Conservation (phyloP, 2,329 filamentous ascomycete species). For the Grosmannia huntii region DNA sequence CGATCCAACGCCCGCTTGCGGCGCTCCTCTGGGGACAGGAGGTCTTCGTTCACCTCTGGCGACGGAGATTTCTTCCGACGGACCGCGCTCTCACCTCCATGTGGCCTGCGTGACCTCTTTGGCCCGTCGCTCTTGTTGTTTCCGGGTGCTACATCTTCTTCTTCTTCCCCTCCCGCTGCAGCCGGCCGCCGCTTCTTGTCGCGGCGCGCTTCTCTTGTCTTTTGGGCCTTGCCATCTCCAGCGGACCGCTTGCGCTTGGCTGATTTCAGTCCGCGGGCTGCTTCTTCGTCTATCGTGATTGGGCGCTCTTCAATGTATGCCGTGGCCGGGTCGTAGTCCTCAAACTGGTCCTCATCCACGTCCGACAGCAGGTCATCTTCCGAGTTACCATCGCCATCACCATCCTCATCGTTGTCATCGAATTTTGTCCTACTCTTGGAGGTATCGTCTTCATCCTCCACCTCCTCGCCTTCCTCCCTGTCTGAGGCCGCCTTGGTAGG, state of each 20-base stretch:
- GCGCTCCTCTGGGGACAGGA: conserved; percentile 72
- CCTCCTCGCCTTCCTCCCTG: conserved; percentile 10
- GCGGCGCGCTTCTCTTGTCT: conserved; percentile 60
- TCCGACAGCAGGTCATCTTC: conserved; percentile 48
- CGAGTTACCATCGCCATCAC: conserved; percentile 32
- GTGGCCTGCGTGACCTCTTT: conserved; percentile 17
- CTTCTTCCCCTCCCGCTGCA: conserved; percentile 28
- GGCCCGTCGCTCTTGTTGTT: conserved; percentile 24
- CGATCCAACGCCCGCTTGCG: conserved; percentile 73
- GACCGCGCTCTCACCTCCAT: conserved; percentile 30
- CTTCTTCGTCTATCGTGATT: conserved; percentile 55
- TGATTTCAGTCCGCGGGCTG: conserved; percentile 49
- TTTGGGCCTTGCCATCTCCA: conserved; percentile 43
- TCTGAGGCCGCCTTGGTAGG: neutral
- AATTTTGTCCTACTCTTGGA: neutral
- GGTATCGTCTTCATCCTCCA: conserved; percentile 26
- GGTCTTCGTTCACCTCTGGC: conserved; percentile 58
- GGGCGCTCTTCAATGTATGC: conserved; percentile 51
- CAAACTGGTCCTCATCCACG: conserved; percentile 57
- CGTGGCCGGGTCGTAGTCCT: conserved; percentile 53
- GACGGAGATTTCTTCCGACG: conserved; percentile 29
- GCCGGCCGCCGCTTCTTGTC: conserved; percentile 47
- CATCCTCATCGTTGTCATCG: conserved; percentile 16
- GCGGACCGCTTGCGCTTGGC: conserved; percentile 53
- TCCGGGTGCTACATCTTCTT: conserved; percentile 26